Evolutionary conservation across 2,329 filamentous ascomycete genomes (phyloP).

Genomic region (Botrytis porri): DNA sequence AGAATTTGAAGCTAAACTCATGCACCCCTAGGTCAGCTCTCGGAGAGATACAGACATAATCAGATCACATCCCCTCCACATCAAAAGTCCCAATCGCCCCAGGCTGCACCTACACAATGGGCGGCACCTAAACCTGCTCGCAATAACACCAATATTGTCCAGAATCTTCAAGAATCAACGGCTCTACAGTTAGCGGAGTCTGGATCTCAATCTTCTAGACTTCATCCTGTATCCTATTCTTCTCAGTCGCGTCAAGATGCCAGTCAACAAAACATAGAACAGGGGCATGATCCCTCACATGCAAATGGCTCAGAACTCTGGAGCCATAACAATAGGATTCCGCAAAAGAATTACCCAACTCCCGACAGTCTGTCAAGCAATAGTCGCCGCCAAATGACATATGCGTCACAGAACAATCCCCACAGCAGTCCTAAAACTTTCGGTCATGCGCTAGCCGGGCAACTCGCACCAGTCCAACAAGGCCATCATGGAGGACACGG

Average conservation of each 20-base stretch:
- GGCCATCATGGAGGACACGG: neutral
- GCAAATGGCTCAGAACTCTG: conserved; percentile 1
- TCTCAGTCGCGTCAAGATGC: conserved; percentile 11
- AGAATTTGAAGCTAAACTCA: neutral
- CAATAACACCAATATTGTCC: conserved; percentile 16
- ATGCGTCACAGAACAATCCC: conserved; percentile 11
- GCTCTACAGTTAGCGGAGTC: conserved; percentile 10
- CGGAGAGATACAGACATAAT: conserved; percentile 17
- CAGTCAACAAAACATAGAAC: conserved; percentile 10
- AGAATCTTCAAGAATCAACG: conserved; percentile 17
- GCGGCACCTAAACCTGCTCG: conserved; percentile 18
- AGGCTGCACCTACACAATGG: conserved; percentile 17
- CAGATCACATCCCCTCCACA: conserved; percentile 3
- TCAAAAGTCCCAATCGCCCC: conserved; percentile 16
- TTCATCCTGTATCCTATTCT: conserved; percentile 14
- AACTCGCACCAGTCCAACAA: neutral
- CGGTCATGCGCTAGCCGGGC: neutral
- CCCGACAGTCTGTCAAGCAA: conserved; percentile 19
- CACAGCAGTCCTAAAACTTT: conserved; percentile 10
- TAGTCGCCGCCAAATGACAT: conserved; percentile 18
- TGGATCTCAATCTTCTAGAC: neutral
- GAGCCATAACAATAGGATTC: conserved; percentile 12
- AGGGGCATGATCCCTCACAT: conserved; percentile 8
- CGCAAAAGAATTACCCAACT: conserved; percentile 18
- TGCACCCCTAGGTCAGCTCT: conserved; percentile 4